A percentile compares a stretch with the other conserved stretches of the same genome.
phyloP scores from a whole-genome alignment of 192 early-diverging fungal species.

The Gamsiella multidivaricata region DNA sequence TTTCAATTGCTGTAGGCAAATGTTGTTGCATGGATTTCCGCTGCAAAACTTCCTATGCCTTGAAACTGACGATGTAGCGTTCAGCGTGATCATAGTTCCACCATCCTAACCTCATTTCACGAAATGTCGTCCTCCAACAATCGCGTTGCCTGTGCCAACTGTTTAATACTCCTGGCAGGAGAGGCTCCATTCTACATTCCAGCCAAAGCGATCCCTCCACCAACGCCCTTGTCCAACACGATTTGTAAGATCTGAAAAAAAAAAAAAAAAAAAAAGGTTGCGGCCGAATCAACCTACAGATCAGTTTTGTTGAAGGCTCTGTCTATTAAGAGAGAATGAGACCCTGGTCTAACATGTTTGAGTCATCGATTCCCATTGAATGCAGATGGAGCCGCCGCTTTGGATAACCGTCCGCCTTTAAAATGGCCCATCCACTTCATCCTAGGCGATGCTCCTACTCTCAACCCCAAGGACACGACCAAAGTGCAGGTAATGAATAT shows the following conservation, averaged over 20 bases:
- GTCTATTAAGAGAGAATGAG: neutral
- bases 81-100: too few species aligned
- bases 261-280: neutral
- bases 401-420: conserved; percentile 46
- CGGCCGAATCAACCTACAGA: too few species aligned
- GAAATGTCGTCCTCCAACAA: conserved; percentile 41
- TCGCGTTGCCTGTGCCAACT: conserved; percentile 45
- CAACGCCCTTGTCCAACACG: conserved; percentile 46
- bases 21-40: too few species aligned
- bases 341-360: neutral
- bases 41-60: too few species aligned
- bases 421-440: conserved; percentile 48
- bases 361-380: neutral
- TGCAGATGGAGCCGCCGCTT: conserved; percentile 39
- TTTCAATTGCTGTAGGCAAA: too few species aligned
- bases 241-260: conserved; percentile 27
- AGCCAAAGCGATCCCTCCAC: conserved; percentile 26
- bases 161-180: conserved; percentile 30
- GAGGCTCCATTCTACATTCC: conserved; percentile 38
- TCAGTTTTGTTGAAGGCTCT: neutral
- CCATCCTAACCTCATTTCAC: too few species aligned
- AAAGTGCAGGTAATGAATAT: conserved; percentile 35
- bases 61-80: too few species aligned
- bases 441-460: conserved; percentile 33
- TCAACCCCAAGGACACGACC: conserved; percentile 42